phyloP scores from a whole-genome alignment of 148 eudicot species.

The Chenopodium album region DNA sequence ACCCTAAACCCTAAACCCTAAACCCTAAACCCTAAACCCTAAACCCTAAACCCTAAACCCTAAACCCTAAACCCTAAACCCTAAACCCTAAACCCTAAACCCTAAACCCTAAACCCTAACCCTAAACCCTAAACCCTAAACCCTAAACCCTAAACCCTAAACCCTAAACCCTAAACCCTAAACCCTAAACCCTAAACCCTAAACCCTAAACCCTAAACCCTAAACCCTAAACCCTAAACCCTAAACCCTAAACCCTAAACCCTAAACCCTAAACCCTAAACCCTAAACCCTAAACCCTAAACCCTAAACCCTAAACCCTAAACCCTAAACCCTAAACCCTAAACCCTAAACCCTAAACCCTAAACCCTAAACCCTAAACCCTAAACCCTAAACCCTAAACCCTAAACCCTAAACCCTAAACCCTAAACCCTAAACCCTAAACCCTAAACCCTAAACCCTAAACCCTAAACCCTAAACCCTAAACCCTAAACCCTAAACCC shows the following conservation, averaged over 20 bases:
- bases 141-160: constrained; percentile 5
- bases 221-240: constrained; percentile 25
- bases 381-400: constrained; percentile 22
- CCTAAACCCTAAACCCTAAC: constrained; percentile 31
- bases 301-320: constrained; percentile 25
- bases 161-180: constrained; percentile 22
- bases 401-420: constrained; percentile 17
- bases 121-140: constrained; percentile 21
- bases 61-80: constrained; percentile 24
- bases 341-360: constrained; percentile 16
- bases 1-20: constrained; percentile 4
- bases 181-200: constrained; percentile 15
- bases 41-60: constrained; percentile 28
- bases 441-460: constrained; percentile 17
- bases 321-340: constrained; percentile 4
- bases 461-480: too few relatives aligned
- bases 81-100: constrained; percentile 28
- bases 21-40: not conserved
- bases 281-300: constrained; percentile 14
- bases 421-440: constrained; percentile 21
- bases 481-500: not conserved
- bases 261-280: constrained; percentile 30
- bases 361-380: constrained; percentile 27
- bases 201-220: constrained; percentile 21
- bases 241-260: constrained; percentile 26